Conservation (phyloP, 2,329 filamentous ascomycete genomes). For the Juglanconis sp. region DNA sequence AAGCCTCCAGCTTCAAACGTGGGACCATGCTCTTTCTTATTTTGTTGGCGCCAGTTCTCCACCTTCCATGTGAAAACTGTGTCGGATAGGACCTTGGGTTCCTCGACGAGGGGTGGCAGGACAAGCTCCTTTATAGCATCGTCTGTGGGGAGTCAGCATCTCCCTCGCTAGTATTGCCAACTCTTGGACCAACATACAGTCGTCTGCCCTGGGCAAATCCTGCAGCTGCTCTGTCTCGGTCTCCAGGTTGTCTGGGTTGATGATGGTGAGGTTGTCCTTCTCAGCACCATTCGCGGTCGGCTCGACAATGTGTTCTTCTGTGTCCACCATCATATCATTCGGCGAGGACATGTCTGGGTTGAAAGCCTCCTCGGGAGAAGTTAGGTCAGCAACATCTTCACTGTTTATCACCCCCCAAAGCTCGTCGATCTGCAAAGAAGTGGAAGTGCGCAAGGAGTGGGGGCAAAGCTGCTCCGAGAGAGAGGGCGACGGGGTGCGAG, state of each 20-base stretch:
- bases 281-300: conserved; percentile 42
- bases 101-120: conserved; percentile 68
- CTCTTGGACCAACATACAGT: conserved; percentile 41
- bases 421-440: conserved; percentile 2
- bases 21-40: conserved; percentile 82
- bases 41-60: conserved; percentile 72
- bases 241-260: conserved; percentile 51
- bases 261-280: conserved; percentile 51
- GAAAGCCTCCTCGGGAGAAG: conserved; percentile 41
- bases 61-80: conserved; percentile 82
- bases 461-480: conserved; percentile 4
- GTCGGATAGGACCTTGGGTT: conserved; percentile 77
- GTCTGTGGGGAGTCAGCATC: conserved; percentile 46
- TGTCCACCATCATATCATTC: conserved; percentile 55
- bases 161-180: neutral
- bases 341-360: conserved; percentile 50
- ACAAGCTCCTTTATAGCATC: conserved; percentile 82
- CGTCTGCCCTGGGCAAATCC: conserved; percentile 48
- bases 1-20: conserved; percentile 80
- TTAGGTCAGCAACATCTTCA: conserved; percentile 23
- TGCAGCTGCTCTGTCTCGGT: conserved; percentile 46
- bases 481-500: conserved; percentile 2
- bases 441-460: conserved; percentile 1
- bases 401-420: conserved; percentile 8
- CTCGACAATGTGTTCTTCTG: conserved; percentile 51